phyloP scores from a whole-genome alignment of 768 basidiomycete species.

The Boletus speciosus region DNA sequence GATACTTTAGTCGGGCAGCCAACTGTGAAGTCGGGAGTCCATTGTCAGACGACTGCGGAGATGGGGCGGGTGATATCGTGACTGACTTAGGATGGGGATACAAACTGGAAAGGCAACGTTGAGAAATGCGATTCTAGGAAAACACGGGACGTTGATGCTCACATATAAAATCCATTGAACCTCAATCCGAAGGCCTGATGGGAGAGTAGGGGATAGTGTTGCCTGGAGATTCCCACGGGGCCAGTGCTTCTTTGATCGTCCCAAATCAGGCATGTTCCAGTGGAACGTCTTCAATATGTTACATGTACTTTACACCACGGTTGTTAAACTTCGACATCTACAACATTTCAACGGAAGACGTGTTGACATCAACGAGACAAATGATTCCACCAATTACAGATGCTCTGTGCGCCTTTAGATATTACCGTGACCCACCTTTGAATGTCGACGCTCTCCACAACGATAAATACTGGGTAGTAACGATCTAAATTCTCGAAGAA shows the following conservation, averaged over 20 bases:
- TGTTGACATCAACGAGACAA: background rate
- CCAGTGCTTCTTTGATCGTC: background rate
- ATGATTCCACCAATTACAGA: background rate
- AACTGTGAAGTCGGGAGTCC: constrained; percentile 38
- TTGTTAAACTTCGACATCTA: background rate
- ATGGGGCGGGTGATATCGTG: background rate
- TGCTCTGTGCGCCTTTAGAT: background rate
- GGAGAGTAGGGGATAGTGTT: background rate
- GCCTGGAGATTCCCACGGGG: background rate
- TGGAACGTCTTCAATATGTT: no score
- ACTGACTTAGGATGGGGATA: constrained; percentile 50
- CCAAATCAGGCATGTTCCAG: background rate
- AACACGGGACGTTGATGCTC: background rate
- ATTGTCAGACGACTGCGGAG: constrained; percentile 14
- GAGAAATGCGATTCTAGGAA: background rate
- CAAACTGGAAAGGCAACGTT: constrained; percentile 40
- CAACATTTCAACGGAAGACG: background rate
- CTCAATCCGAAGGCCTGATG: background rate
- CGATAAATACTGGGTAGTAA: background rate
- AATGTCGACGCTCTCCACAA: background rate
- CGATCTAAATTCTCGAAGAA: constrained; percentile 17
- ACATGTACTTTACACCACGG: background rate
- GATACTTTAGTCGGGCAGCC: constrained; percentile 62
- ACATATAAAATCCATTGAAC: constrained; percentile 9
- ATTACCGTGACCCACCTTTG: background rate